Conservation (phyloP, 176 grass and related monocot genomes). For the Microstegium vimineum region DNA sequence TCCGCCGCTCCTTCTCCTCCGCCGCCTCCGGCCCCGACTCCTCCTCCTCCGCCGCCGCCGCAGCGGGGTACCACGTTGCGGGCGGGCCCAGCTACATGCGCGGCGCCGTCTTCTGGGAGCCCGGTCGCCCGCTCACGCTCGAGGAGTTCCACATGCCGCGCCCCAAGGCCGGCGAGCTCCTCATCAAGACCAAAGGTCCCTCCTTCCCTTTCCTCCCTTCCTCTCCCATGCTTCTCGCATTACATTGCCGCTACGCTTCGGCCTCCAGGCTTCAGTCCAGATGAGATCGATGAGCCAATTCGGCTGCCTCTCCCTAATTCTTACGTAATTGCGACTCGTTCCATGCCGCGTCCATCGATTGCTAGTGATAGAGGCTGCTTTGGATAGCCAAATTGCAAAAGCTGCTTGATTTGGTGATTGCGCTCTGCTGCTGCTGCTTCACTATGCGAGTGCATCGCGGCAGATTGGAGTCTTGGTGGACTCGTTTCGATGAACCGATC, state of each 20-base stretch:
- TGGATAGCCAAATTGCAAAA: not conserved
- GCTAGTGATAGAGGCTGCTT: too few species aligned
- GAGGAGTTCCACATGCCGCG: conserved; percentile 95
- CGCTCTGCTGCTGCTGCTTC: not conserved
- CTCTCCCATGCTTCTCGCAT: too few species aligned
- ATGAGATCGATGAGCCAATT: not conserved
- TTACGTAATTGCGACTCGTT: not conserved
- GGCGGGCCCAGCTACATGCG: conserved; percentile 83
- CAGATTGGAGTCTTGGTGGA: not conserved
- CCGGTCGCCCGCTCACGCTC: conserved; percentile 79
- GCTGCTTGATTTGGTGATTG: not conserved
- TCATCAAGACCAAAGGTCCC: conserved; percentile 87
- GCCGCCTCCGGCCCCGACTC: not conserved
- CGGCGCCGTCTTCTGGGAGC: conserved; percentile 87
- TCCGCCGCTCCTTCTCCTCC: conserved; percentile 26
- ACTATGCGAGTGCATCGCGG: not conserved
- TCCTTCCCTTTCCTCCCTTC: not conserved
- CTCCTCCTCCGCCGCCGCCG: not conserved
- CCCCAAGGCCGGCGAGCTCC: conserved; percentile 91
- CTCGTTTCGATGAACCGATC: not conserved
- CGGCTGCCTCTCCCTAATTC: not conserved
- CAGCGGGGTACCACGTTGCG: conserved; percentile 66
- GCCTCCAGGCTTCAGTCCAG: not conserved
- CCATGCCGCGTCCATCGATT: not conserved
- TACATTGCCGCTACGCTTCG: not conserved